Base-by-base conservation (phyloP, 345 rosid species). In the Gossypium raimondii region DNA sequence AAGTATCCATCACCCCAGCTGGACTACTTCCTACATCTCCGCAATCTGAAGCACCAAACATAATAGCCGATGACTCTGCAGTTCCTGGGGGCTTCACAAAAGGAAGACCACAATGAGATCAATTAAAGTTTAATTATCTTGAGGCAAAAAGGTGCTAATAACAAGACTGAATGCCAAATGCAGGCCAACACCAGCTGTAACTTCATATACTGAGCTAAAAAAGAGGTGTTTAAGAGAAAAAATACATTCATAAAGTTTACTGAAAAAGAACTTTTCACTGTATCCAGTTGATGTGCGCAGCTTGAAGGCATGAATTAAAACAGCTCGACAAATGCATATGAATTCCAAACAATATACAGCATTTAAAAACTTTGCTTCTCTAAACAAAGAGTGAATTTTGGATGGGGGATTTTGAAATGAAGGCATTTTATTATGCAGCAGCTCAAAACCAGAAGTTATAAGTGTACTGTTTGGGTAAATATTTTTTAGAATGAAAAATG, bases 11-110 rank as follows among this genome's bases (percentile, higher is more conserved):
- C 78, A 83, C 83, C 75, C 87, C 90, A 65, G 82, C 81, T 11
- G 98, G 97, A 88, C 97, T 93, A 78, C 87, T 81, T 74, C 89
- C 92, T 52, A 90, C 87, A 86, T 89, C 94, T 79, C 91, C 93
- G 81, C 88, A 81, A 79, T 93, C 98, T 69, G 97, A 87, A 74
- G 84, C 83, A 76, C 97, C 88, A 80, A 93, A 85, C 81, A 93
- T 81, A 80, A 89, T 87, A 65, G 96, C 84, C 77, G 93, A 92
- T 20, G 94, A 93, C 86, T 93, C 99, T 70, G 99, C 98, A 82
- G 98, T 93, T 84, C 99, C 99, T 48, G 99, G 99, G 73, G 99
- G 99, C 99, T 95, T 82, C 84, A 86, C 57, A 76, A 78, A 76
- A 76, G 73, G 77, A 82, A 78, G 16, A 57, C 27, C 65, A 80